phyloP scores from a whole-genome alignment of 345 rosid species.

The Ceriops zippeliana region DNA sequence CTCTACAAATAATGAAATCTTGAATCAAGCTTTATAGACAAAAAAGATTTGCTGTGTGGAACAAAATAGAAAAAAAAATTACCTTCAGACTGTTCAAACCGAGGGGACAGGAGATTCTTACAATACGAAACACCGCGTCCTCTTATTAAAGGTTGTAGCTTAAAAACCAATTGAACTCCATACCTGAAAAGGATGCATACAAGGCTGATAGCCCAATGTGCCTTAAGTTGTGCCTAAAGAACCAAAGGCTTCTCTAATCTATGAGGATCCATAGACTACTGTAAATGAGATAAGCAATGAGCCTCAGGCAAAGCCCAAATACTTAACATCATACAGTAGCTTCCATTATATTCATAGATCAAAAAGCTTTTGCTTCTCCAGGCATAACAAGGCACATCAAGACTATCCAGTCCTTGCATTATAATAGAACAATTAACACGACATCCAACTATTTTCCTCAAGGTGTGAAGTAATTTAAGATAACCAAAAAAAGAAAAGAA shows the following conservation, averaged over 20 bases:
- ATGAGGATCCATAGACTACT: slow-evolving; percentile 34
- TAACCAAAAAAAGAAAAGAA: background rate
- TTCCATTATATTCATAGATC: slow-evolving; percentile 24
- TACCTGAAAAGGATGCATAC: slow-evolving; percentile 52
- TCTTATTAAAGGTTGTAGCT: slow-evolving; percentile 77
- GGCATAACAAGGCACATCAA: slow-evolving; percentile 50
- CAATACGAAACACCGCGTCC: slow-evolving; percentile 98
- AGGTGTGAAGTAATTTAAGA: background rate
- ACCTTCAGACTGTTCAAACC: slow-evolving; percentile 92
- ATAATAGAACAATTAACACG: slow-evolving; percentile 22
- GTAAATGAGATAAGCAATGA: background rate
- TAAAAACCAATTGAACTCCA: slow-evolving; percentile 74
- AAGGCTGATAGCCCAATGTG: slow-evolving; percentile 46
- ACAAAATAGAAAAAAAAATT: slow-evolving; percentile 6
- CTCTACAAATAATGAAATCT: slow-evolving; percentile 13
- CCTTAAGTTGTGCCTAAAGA: slow-evolving; percentile 48
- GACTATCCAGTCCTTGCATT: slow-evolving; percentile 34
- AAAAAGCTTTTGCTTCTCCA: slow-evolving; percentile 42
- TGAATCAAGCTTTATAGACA: background rate
- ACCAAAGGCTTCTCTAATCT: slow-evolving; percentile 45
- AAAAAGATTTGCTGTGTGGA: background rate
- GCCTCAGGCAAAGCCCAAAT: background rate
- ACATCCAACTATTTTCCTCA: background rate
- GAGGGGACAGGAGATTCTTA: slow-evolving; percentile 92
- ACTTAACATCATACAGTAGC: slow-evolving; percentile 21